Evolutionary conservation across 768 basidiomycete genomes (phyloP).

Genomic region (Lactifluus pinguis): DNA sequence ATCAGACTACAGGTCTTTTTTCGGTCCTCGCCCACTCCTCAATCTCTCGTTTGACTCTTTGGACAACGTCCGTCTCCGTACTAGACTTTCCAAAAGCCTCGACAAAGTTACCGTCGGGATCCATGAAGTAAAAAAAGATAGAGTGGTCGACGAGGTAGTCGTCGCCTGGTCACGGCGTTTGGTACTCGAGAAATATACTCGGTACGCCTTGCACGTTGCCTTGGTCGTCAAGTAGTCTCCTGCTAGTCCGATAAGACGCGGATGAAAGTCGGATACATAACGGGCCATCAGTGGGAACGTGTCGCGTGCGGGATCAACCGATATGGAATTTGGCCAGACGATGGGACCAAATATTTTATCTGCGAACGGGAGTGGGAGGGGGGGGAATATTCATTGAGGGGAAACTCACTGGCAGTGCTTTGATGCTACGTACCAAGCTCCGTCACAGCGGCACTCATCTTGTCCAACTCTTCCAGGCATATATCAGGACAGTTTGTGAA

Average conservation of each 20-base stretch:
- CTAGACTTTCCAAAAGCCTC: slow-evolving; percentile 92
- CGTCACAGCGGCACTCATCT: slow-evolving; percentile 73
- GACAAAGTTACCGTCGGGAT: slow-evolving; percentile 87
- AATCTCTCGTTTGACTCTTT: slow-evolving; percentile 48
- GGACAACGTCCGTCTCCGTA: slow-evolving; percentile 56
- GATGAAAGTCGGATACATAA: slow-evolving; percentile 83
- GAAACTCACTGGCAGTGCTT: too few relatives aligned
- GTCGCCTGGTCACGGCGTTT: slow-evolving; percentile 74
- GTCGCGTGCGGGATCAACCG: slow-evolving; percentile 94
- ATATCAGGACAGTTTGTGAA: slow-evolving; percentile 99
- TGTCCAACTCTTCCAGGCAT: slow-evolving; percentile 96
- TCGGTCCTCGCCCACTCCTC: slow-evolving; percentile 31
- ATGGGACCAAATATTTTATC: slow-evolving; percentile 61
- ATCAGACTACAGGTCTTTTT: slow-evolving; percentile 28
- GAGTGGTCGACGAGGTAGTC: slow-evolving; percentile 98
- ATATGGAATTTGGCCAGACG: slow-evolving; percentile 88
- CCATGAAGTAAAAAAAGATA: slow-evolving; percentile 98
- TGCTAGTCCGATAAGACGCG: slow-evolving; percentile 78
- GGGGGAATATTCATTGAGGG: too few relatives aligned
- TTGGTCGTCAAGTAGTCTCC: slow-evolving; percentile 84
- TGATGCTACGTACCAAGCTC: slow-evolving; percentile 50
- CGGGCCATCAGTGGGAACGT: slow-evolving; percentile 46
- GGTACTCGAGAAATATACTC: slow-evolving; percentile 97
- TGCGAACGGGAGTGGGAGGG: slow-evolving; percentile 28
- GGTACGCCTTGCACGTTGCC: slow-evolving; percentile 85